Percentiles rank a stretch among this genome's conserved stretches.
Conservation (phyloP, 805 yeast species). For the Metschnikowia kofuensis region DNA sequence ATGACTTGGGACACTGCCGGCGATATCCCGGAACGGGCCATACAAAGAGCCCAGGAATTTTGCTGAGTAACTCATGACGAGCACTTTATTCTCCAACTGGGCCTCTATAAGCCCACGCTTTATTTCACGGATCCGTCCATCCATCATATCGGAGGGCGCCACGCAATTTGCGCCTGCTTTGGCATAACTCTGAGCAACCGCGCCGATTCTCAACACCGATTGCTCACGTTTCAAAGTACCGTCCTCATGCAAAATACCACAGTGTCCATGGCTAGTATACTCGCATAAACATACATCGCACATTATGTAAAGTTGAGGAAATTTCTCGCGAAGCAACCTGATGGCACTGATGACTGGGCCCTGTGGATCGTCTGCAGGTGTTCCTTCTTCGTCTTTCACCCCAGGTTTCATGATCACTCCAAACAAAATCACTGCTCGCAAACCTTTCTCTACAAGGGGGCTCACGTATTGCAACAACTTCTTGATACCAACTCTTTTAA, state of each 20-base stretch:
- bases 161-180: constrained; percentile 93
- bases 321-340: constrained; percentile 56
- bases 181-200: constrained; percentile 93
- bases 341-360: constrained; percentile 91
- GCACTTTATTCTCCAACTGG: constrained; percentile 79
- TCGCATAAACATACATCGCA: constrained; percentile 97
- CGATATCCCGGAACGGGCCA: constrained; percentile 98
- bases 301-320: constrained; percentile 83
- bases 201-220: constrained; percentile 81
- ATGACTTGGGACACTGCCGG: constrained; percentile 81
- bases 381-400: constrained; percentile 75
- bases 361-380: constrained; percentile 92
- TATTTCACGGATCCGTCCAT: constrained; percentile 88
- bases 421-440: constrained; percentile 81
- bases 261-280: constrained; percentile 96
- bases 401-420: constrained; percentile 84
- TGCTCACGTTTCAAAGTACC: constrained; percentile 75
- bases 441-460: constrained; percentile 72
- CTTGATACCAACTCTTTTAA: constrained; percentile 82
- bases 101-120: constrained; percentile 79
- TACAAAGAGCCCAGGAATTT: constrained; percentile 88
- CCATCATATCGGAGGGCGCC: constrained; percentile 98
- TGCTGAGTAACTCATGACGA: constrained; percentile 92
- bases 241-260: constrained; percentile 86
- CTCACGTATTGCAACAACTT: constrained; percentile 70